Conservation (phyloP, 768 basidiomycete species). For the Auricularia auricula-judae region DNA sequence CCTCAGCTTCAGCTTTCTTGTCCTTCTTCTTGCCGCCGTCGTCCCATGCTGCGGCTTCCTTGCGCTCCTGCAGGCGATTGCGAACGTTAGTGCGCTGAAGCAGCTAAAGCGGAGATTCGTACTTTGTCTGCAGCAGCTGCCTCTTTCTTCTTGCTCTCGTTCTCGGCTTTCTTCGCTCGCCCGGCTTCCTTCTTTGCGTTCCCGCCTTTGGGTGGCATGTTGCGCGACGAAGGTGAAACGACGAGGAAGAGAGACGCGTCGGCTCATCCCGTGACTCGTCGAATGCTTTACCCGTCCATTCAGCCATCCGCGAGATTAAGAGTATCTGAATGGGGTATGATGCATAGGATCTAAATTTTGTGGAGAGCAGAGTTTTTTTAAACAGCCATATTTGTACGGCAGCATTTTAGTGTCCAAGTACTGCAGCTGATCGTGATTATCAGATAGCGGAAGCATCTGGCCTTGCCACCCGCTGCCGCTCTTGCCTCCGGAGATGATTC, state of each 20-base stretch:
- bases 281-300: too few species aligned
- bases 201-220: slow-evolving; percentile 75
- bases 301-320: too few species aligned
- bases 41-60: slow-evolving; percentile 59
- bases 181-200: slow-evolving; percentile 92
- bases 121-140: slow-evolving; percentile 53
- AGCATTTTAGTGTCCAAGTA: too few species aligned
- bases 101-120: slow-evolving; percentile 4
- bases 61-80: slow-evolving; percentile 43
- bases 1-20: slow-evolving; percentile 61
- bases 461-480: too few species aligned
- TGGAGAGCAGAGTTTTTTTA: too few species aligned
- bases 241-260: background rate
- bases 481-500: too few species aligned
- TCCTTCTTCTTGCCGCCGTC: slow-evolving; percentile 59
- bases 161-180: slow-evolving; percentile 84
- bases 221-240: background rate
- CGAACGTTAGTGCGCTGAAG: background rate
- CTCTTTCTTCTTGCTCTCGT: slow-evolving; percentile 70
- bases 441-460: too few species aligned
- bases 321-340: too few species aligned
- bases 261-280: too few species aligned
- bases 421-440: too few species aligned
- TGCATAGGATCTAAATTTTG: too few species aligned
- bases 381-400: too few species aligned